Conservation (phyloP, 306 rosid species). For the Argentina anserina region DNA sequence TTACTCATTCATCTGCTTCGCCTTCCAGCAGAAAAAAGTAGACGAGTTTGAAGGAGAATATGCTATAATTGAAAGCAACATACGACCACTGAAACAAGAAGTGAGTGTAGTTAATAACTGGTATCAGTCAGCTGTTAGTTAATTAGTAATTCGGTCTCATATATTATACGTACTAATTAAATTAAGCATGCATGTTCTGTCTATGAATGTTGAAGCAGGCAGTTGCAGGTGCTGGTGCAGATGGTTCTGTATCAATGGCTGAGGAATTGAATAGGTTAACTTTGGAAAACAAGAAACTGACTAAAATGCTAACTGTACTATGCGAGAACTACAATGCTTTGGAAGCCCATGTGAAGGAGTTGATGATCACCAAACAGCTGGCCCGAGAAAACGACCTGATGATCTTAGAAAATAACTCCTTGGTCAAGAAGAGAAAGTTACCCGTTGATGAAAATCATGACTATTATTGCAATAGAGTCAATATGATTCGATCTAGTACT, state of each 20-base stretch:
- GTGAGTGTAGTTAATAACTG: background rate
- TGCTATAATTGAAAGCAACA: background rate
- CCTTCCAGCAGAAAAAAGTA: slow-evolving; percentile 24
- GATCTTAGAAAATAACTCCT: background rate
- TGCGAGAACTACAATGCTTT: slow-evolving; percentile 40
- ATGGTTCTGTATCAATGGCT: slow-evolving; percentile 14
- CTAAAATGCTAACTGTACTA: slow-evolving; percentile 35
- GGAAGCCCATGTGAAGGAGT: slow-evolving; percentile 37
- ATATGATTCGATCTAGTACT: slow-evolving; percentile 4
- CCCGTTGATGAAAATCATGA: slow-evolving; percentile 21
- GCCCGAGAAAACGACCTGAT: slow-evolving; percentile 21
- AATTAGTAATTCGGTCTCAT: background rate
- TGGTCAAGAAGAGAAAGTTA: slow-evolving; percentile 44
- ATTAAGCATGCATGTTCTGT: background rate
- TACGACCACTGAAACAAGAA: slow-evolving; percentile 13
- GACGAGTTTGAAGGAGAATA: slow-evolving; percentile 12
- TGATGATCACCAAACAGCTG: slow-evolving; percentile 18
- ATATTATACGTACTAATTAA: background rate
- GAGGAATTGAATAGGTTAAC: slow-evolving; percentile 51
- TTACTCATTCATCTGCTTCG: background rate
- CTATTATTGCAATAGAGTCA: background rate
- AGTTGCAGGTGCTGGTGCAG: background rate
- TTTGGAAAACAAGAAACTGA: slow-evolving; percentile 62
- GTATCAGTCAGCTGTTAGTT: background rate
- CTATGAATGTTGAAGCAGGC: slow-evolving; percentile 3